These are phyloP conservation scores for Citeromyces hawaiiensis DNA, from an alignment of 1,139 yeast species.

Conservation along the genomic window DNA sequence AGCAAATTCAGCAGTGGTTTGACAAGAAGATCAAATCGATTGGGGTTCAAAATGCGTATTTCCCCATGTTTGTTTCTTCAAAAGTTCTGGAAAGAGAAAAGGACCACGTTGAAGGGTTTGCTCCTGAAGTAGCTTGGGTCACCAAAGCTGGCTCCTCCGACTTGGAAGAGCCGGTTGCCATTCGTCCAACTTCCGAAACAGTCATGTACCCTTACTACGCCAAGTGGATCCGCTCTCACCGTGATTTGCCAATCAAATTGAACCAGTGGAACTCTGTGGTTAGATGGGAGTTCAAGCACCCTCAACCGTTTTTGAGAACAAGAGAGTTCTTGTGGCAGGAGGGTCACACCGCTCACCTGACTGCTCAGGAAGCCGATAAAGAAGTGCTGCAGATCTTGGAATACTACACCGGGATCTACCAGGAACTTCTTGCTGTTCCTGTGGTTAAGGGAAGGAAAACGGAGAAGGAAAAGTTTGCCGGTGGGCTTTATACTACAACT, in stretches of 20 bases:
- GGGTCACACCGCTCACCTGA: conserved; percentile 96
- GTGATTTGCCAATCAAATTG: conserved; percentile 90
- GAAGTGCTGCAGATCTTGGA: conserved; percentile 86
- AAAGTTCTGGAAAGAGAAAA: conserved; percentile 92
- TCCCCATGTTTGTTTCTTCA: conserved; percentile 97
- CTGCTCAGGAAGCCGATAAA: conserved; percentile 60
- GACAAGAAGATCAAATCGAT: conserved; percentile 66
- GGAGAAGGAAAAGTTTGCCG: conserved; percentile 96
- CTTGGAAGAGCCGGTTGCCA: conserved; percentile 95
- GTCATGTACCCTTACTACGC: conserved; percentile 99
- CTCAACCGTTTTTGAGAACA: conserved; percentile 97
- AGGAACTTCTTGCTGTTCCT: conserved; percentile 92
- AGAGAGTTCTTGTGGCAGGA: conserved; percentile 99
- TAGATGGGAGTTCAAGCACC: conserved; percentile 99
- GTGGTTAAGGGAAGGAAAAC: conserved; percentile 93
- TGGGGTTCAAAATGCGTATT: conserved; percentile 91
- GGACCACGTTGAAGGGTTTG: conserved; percentile 98
- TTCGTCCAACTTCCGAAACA: conserved; percentile 98
- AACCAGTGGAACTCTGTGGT: conserved; percentile 99
- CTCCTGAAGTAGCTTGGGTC: conserved; percentile 99
- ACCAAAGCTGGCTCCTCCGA: conserved; percentile 92
- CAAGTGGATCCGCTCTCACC: conserved; percentile 97
- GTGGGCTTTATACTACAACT: conserved; percentile 92
- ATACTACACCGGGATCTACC: conserved; percentile 73
- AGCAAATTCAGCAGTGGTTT: conserved; percentile 80